Evolutionary conservation across 176 grass and related monocot species (phyloP), one percentile per base, ranked within the genome.

Genomic region (Eragrostis curvula): DNA sequence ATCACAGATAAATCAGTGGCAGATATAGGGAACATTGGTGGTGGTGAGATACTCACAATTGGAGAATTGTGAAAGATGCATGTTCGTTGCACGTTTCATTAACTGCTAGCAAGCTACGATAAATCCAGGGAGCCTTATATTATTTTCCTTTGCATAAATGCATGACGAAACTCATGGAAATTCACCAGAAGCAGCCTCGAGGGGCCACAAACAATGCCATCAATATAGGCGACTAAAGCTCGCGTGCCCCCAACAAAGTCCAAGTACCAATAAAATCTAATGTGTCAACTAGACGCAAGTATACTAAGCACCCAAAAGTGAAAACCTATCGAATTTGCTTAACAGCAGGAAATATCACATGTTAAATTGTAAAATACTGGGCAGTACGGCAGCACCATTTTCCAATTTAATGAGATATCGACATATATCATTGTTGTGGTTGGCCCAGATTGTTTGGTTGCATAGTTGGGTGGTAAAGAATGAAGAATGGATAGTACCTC

Each of bases 401-500:
- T 56, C 55, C 40, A 57, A 72, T 57, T 25, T 42, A 24, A 89
- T 12, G 52, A 53, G 48, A 65, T n/a, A 82, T 82, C 41, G 27
- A 43, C 24, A 41, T 45, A 74, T 28, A 75, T 16, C 42, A 28
- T 41, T 39, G 28, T 29, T 60, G 41, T 59, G 15, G 24, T 81
- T 12, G 3, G 62, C 14, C 39, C 13, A 23, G 52, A 67, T 67
- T 47, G 14, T 23, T 91, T 49, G 50, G 20, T 47, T 28, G 29
- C n/a, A 45, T 51, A 88, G 68, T 84, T 70, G 63, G 45, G 57
- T 59, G 39, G 49, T 44, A 72, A 85, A 74, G 13, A 47, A 71
- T 44, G 32, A 82, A 74, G 10, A 68, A 71, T n/a, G 20, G 51
- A 21, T 17, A 53, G 58, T 87, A 98, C 92, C 92, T 98, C 96